phyloP scores from a whole-genome alignment of 192 early-diverging fungal genomes.

The Mycoemilia scoparia region DNA sequence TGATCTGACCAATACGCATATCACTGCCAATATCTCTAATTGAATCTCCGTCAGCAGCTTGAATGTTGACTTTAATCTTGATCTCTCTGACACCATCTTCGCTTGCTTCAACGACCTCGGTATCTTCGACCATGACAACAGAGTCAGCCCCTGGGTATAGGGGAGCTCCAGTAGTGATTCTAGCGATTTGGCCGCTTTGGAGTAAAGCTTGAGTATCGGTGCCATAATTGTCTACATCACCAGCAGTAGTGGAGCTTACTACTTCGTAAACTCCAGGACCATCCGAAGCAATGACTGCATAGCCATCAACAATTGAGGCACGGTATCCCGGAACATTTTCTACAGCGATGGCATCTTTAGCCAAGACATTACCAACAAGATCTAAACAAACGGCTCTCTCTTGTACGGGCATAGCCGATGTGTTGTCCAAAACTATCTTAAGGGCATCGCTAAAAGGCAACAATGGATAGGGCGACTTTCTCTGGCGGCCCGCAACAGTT shows the following conservation, averaged over 20 bases:
- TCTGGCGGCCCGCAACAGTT: constrained; percentile 40
- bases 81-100: constrained; percentile 39
- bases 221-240: neutral
- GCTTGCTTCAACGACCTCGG: constrained; percentile 37
- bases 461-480: constrained; percentile 73
- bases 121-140: constrained; percentile 96
- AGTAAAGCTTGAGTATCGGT: constrained; percentile 7
- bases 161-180: constrained; percentile 77
- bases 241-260: constrained; percentile 36
- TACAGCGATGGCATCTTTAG: constrained; percentile 48
- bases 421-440: constrained; percentile 24
- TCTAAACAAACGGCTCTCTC: constrained; percentile 22
- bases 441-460: constrained; percentile 51
- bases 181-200: constrained; percentile 40
- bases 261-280: constrained; percentile 68
- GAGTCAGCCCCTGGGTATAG: constrained; percentile 67
- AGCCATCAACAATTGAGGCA: constrained; percentile 85
- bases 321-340: constrained; percentile 71
- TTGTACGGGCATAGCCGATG: constrained; percentile 11
- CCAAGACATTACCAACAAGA: constrained; percentile 47
- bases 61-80: constrained; percentile 20
- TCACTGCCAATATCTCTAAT: constrained; percentile 75
- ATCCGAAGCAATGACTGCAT: constrained; percentile 70
- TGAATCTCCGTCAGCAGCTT: constrained; percentile 32
- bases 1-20: constrained; percentile 35